phyloP scores from a whole-genome alignment of 2,329 filamentous ascomycete species.

The Phialocephala subalpina region DNA sequence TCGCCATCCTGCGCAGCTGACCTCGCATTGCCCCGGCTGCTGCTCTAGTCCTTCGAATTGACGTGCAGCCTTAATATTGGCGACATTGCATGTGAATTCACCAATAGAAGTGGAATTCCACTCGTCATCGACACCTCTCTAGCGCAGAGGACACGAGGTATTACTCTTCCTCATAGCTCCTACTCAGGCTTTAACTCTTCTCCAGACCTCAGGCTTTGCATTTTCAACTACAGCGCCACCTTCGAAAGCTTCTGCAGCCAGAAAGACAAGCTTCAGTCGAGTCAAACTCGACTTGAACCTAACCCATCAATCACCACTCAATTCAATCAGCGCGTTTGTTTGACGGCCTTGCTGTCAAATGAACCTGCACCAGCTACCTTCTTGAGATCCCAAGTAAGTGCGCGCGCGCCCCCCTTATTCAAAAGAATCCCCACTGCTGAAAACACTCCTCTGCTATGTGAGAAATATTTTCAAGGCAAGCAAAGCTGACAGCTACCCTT shows the following conservation, averaged over 20 bases:
- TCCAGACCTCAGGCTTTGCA: constrained; percentile 31
- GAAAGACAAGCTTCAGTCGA: constrained; percentile 23
- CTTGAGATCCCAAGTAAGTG: constrained; percentile 41
- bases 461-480: not conserved
- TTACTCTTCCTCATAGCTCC: constrained; percentile 20
- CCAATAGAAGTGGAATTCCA: constrained; percentile 29
- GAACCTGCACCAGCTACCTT: constrained; percentile 78
- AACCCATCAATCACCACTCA: constrained; percentile 32
- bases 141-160: constrained; percentile 31
- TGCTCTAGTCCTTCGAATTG: not conserved
- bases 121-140: constrained; percentile 38
- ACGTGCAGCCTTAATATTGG: not conserved
- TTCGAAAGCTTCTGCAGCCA: not conserved
- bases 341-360: constrained; percentile 96
- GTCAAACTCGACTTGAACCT: constrained; percentile 28
- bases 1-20: constrained; percentile 47
- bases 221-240: constrained; percentile 13
- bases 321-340: constrained; percentile 80
- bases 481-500: constrained; percentile 25
- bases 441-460: not conserved
- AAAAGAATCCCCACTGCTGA: not conserved
- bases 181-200: constrained; percentile 27
- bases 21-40: constrained; percentile 18
- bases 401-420: not conserved
- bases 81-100: constrained; percentile 30